phyloP scores from a whole-genome alignment of 2,329 filamentous ascomycete species.

The Cytospora leucostoma region DNA sequence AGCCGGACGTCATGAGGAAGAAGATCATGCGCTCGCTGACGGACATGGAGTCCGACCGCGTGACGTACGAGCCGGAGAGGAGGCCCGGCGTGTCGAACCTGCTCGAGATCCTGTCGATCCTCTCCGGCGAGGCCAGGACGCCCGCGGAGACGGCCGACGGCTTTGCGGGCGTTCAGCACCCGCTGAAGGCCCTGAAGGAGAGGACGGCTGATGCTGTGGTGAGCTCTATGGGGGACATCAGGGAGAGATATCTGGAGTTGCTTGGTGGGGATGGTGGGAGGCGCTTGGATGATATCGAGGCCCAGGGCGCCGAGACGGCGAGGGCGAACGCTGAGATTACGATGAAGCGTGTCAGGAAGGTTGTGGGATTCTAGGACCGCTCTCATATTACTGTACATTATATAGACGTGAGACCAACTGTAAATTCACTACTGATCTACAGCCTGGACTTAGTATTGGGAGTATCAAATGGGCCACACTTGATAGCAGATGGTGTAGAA shows the following conservation, averaged over 20 bases:
- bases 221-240: constrained; percentile 49
- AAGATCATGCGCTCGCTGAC: constrained; percentile 78
- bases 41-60: constrained; percentile 60
- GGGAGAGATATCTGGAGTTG: constrained; percentile 49
- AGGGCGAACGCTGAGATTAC: constrained; percentile 59
- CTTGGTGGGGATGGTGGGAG: constrained; percentile 43
- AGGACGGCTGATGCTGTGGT: constrained; percentile 61
- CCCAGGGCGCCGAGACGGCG: constrained; percentile 62
- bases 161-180: constrained; percentile 39
- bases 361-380: constrained; percentile 49
- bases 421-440: not conserved
- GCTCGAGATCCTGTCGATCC: constrained; percentile 74
- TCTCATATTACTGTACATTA: not conserved
- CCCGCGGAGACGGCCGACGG: constrained; percentile 44
- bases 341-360: constrained; percentile 54
- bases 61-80: constrained; percentile 69
- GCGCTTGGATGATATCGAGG: constrained; percentile 59
- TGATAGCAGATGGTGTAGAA: too few relatives aligned
- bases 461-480: too few relatives aligned
- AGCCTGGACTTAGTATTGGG: not conserved
- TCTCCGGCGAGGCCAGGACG: constrained; percentile 46
- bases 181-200: constrained; percentile 47
- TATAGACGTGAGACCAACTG: not conserved
- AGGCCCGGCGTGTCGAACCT: constrained; percentile 89
- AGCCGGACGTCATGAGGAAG: constrained; percentile 58